phyloP scores from a whole-genome alignment of 768 basidiomycete genomes.

The Boletus reticulatus region DNA sequence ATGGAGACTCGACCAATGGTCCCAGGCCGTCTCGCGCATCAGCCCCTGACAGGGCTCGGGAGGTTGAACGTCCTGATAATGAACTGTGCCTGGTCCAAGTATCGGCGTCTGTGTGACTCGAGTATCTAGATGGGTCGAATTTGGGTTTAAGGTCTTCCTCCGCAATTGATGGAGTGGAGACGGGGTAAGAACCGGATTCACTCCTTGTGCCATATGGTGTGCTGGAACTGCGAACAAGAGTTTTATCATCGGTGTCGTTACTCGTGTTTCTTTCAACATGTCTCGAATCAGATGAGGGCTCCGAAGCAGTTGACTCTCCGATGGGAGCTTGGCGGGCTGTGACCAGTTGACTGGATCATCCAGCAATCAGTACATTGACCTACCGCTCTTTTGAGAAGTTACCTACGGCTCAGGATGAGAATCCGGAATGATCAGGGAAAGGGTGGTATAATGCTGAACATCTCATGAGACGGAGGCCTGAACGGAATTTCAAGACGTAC shows the following conservation, averaged over 20 bases:
- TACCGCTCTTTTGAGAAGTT: background rate
- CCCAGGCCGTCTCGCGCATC: conserved; percentile 43
- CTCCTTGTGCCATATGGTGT: conserved; percentile 12
- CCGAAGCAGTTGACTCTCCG: conserved; percentile 5
- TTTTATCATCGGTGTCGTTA: conserved; percentile 4
- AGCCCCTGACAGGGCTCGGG: conserved; percentile 23
- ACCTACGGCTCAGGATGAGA: conserved; percentile 12
- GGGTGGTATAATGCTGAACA: conserved; percentile 11
- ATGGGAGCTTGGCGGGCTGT: background rate
- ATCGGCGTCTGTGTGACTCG: background rate
- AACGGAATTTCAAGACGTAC: conserved; percentile 12
- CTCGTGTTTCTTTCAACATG: background rate
- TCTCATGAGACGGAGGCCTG: background rate
- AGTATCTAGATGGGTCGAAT: conserved; percentile 1
- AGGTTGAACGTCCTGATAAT: conserved; percentile 9
- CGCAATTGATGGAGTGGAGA: conserved; percentile 2
- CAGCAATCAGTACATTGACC: background rate
- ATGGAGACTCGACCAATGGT: conserved; percentile 50
- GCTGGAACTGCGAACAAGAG: conserved; percentile 2
- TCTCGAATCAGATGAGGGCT: background rate
- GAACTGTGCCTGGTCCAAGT: conserved; percentile 3
- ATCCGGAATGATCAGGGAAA: conserved; percentile 19
- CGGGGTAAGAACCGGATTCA: conserved; percentile 1
- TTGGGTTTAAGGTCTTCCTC: conserved; percentile 28
- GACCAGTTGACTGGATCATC: background rate